Conservation (phyloP, 306 rosid species). For the Ceratonia siliqua region DNA sequence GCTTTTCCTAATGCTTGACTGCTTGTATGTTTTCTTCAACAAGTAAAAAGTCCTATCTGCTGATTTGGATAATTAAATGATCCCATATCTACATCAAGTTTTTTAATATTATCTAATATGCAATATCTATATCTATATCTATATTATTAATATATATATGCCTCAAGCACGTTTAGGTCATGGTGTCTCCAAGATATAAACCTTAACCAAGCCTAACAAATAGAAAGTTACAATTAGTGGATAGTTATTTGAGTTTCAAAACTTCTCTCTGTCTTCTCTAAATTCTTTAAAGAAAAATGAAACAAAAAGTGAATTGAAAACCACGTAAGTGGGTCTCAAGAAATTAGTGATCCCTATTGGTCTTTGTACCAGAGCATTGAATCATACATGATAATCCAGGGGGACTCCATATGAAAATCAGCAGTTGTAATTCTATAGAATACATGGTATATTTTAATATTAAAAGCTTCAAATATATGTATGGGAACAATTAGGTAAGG, state of each 20-base stretch:
- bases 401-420: neutral
- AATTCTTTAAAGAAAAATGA: neutral
- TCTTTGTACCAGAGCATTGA: neutral
- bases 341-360: neutral
- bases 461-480: slow-evolving; percentile 29
- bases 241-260: neutral
- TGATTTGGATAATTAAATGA: slow-evolving; percentile 21
- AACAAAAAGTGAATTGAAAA: too few species aligned
- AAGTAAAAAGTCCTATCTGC: slow-evolving; percentile 13
- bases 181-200: slow-evolving; percentile 1
- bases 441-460: neutral
- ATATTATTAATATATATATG: too few species aligned
- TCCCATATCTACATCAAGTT: neutral
- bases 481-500: neutral
- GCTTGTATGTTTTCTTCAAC: neutral
- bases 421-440: neutral
- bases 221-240: neutral
- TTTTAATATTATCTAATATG: slow-evolving; percentile 12
- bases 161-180: slow-evolving; percentile 4
- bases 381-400: neutral
- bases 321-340: too few species aligned
- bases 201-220: neutral
- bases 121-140: too few species aligned
- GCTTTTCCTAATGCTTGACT: slow-evolving; percentile 24
- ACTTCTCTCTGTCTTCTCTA: neutral